Conservation (phyloP, 2,329 filamentous ascomycete genomes). For the Penicillium palitans region DNA sequence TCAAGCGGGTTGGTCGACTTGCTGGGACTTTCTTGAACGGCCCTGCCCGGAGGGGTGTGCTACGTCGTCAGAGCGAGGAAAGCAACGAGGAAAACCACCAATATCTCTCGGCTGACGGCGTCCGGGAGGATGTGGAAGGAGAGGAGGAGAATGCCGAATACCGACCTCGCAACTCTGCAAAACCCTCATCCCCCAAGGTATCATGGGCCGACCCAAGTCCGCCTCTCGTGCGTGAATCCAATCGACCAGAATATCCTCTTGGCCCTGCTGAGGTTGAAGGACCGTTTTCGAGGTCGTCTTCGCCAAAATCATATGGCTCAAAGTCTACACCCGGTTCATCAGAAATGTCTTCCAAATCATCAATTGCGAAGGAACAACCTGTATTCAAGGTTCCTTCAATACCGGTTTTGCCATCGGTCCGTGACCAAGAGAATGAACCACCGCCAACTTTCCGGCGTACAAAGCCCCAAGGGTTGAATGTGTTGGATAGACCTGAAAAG, state of each 20-base stretch:
- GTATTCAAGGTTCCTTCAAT: constrained; percentile 60
- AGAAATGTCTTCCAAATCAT: constrained; percentile 42
- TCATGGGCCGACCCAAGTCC: constrained; percentile 41
- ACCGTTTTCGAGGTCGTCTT: constrained; percentile 36
- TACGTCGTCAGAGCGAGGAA: constrained; percentile 63
- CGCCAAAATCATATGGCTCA: constrained; percentile 38
- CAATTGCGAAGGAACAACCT: constrained; percentile 49
- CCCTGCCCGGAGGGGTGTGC: constrained; percentile 72
- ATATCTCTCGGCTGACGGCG: constrained; percentile 29
- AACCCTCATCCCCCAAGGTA: constrained; percentile 37
- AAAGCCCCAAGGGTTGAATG: constrained; percentile 56
- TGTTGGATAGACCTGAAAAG: constrained; percentile 60
- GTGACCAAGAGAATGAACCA: constrained; percentile 84
- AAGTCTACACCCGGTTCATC: constrained; percentile 47
- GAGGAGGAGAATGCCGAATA: constrained; percentile 33
- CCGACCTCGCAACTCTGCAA: constrained; percentile 24
- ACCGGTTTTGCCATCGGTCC: constrained; percentile 59
- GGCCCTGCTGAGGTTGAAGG: constrained; percentile 26
- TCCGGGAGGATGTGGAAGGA: constrained; percentile 30
- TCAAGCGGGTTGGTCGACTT: constrained; percentile 74
- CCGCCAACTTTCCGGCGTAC: constrained; percentile 66
- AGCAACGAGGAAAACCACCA: constrained; percentile 49
- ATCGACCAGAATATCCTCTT: constrained; percentile 26
- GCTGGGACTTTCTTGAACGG: constrained; percentile 77
- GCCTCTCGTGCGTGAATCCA: constrained; percentile 23